Conservation (phyloP, 345 rosid genomes). For the Arabis hirsuta region DNA sequence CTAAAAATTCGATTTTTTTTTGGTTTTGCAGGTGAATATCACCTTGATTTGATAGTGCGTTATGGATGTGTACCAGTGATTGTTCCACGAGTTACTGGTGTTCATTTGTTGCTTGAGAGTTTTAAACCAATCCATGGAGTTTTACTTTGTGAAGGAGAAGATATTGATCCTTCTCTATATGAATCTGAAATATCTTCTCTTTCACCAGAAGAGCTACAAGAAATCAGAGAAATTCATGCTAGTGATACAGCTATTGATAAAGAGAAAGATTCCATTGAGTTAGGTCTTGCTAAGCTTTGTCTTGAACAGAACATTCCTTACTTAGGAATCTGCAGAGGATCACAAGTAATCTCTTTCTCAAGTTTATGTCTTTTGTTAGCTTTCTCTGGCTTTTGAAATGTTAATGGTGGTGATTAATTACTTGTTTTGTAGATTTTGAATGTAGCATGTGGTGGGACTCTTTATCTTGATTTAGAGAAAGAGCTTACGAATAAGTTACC, state of each 20-base stretch:
- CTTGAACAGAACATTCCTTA: constrained; percentile 83
- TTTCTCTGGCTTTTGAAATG: neutral
- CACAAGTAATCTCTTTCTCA: constrained; percentile 44
- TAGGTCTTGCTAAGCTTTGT: constrained; percentile 79
- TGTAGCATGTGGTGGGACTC: constrained; percentile 88
- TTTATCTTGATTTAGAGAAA: constrained; percentile 70
- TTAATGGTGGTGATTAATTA: neutral
- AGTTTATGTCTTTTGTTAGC: neutral
- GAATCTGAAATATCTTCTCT: constrained; percentile 63
- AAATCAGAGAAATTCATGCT: constrained; percentile 66
- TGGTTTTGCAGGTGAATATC: constrained; percentile 59
- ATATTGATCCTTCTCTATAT: constrained; percentile 70
- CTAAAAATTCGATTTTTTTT: too few relatives aligned
- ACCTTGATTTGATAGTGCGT: constrained; percentile 64
- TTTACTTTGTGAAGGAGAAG: constrained; percentile 76
- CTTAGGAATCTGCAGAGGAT: constrained; percentile 87
- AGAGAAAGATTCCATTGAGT: constrained; percentile 87
- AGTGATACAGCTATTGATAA: constrained; percentile 79
- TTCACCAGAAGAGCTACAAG: constrained; percentile 71
- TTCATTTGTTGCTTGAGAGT: constrained; percentile 63
- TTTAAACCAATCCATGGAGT: constrained; percentile 78
- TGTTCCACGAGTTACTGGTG: constrained; percentile 66
- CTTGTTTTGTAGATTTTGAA: constrained; percentile 57
- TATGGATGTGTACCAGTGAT: constrained; percentile 73
- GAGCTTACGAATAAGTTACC: constrained; percentile 53